Conservation (phyloP, 2,329 filamentous ascomycete species). For the Colletotrichum cordylinicola region DNA sequence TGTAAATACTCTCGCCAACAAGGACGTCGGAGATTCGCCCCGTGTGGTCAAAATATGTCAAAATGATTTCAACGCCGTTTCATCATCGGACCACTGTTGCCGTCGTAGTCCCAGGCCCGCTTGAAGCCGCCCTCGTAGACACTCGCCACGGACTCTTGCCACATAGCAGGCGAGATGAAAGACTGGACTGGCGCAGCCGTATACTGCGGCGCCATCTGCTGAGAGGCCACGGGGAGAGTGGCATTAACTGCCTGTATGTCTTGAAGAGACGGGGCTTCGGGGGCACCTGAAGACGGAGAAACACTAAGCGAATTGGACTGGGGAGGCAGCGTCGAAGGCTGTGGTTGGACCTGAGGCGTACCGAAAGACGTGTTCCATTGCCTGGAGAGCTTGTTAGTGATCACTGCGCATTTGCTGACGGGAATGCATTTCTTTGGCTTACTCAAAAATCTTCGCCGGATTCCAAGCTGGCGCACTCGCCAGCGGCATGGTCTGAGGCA, state of each 20-base stretch:
- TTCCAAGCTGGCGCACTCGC: constrained; percentile 78
- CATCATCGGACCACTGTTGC: constrained; percentile 28
- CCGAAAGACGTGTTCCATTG: constrained; percentile 97
- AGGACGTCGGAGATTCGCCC: neutral
- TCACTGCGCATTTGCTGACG: neutral
- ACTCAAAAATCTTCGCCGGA: constrained; percentile 89
- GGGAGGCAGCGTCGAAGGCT: constrained; percentile 45
- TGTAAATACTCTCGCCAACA: neutral
- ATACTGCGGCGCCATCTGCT: constrained; percentile 56
- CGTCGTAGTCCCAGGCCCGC: constrained; percentile 64
- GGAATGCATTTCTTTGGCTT: constrained; percentile 46
- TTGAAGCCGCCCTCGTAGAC: constrained; percentile 72
- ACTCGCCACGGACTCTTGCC: constrained; percentile 74
- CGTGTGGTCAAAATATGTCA: neutral
- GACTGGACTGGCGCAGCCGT: constrained; percentile 57
- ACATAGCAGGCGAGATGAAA: constrained; percentile 75
- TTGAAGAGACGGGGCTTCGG: constrained; percentile 60
- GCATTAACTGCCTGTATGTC: constrained; percentile 55
- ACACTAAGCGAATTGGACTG: constrained; percentile 59
- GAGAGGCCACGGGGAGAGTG: constrained; percentile 48
- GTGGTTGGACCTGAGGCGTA: constrained; percentile 62
- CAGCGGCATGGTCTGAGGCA: constrained; percentile 62
- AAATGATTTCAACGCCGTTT: constrained; percentile 24
- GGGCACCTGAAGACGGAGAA: constrained; percentile 56
- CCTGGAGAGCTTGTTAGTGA: constrained; percentile 49